These are phyloP conservation scores for Holtermannia corniformis DNA, from an alignment of 768 basidiomycete species.

Conservation along the genomic window DNA sequence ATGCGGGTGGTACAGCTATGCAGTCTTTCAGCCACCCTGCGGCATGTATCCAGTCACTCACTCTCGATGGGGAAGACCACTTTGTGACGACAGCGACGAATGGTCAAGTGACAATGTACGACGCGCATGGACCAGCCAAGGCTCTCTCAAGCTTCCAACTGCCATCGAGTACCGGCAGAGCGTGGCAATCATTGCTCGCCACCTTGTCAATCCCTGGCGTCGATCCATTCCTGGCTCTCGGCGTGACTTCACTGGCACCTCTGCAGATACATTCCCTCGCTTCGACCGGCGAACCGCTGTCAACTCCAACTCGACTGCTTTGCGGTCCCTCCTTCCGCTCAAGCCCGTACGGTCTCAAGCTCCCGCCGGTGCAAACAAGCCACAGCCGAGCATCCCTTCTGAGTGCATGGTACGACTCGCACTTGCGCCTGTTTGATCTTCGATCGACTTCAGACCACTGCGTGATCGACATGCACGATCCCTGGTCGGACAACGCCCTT, in stretches of 20 bases:
- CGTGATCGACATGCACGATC: conserved; percentile 16
- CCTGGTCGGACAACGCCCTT: conserved; percentile 23
- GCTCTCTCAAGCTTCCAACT: neutral
- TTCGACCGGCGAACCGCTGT: neutral
- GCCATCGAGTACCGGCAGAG: neutral
- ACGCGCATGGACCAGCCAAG: neutral
- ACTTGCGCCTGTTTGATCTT: conserved; percentile 32
- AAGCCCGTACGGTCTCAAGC: conserved; percentile 17
- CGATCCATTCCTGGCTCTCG: neutral
- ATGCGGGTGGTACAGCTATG: neutral
- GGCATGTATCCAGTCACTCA: neutral
- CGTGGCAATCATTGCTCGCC: neutral
- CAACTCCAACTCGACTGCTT: neutral
- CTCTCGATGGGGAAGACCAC: neutral
- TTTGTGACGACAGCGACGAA: neutral
- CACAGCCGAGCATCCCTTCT: conserved; percentile 23
- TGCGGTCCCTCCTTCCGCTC: neutral
- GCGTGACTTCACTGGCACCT: neutral
- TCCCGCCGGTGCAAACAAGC: conserved; percentile 12
- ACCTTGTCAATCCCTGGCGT: neutral
- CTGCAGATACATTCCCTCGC: neutral
- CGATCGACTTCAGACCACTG: conserved; percentile 9
- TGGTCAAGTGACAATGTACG: neutral
- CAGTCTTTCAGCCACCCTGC: neutral
- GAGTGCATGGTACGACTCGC: conserved; percentile 34